Conservation (phyloP, 352 stramenopile species). For the Phytophthora syringae region DNA sequence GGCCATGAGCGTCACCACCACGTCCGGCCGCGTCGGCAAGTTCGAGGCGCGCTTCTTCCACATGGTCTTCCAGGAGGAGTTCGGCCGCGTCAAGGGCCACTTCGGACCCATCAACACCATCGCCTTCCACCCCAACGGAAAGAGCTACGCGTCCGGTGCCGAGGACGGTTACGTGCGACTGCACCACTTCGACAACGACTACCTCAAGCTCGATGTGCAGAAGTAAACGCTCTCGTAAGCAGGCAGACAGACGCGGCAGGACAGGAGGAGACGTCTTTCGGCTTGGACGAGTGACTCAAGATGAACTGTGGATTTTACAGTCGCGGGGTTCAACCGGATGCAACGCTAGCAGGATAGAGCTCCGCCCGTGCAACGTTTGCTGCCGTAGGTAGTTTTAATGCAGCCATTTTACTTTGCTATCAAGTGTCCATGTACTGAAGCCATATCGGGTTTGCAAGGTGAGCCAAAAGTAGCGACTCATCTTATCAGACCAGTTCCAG, state of each 20-base stretch:
- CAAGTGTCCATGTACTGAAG: slow-evolving; percentile 16
- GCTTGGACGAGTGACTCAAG: background rate
- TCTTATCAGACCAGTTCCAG: slow-evolving; percentile 31
- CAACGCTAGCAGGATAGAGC: slow-evolving; percentile 23
- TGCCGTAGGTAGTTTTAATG: slow-evolving; percentile 46
- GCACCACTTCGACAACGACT: slow-evolving; percentile 98
- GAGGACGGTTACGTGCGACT: slow-evolving; percentile 99
- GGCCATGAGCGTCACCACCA: slow-evolving; percentile 98
- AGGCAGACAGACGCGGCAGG: slow-evolving; percentile 8
- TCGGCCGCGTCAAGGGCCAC: slow-evolving; percentile 98
- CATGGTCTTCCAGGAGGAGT: slow-evolving; percentile 98
- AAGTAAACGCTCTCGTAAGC: slow-evolving; percentile 22
- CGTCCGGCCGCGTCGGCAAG: slow-evolving; percentile 92
- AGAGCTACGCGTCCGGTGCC: slow-evolving; percentile 97
- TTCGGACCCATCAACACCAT: slow-evolving; percentile 99
- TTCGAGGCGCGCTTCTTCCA: slow-evolving; percentile 99
- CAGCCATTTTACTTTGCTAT: slow-evolving; percentile 29
- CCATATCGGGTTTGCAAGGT: slow-evolving; percentile 32
- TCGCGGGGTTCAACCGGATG: slow-evolving; percentile 10
- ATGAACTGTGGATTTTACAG: slow-evolving; percentile 12
- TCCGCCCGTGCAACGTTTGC: slow-evolving; percentile 18
- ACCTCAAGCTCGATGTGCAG: slow-evolving; percentile 84
- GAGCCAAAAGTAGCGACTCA: slow-evolving; percentile 31
- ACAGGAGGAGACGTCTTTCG: background rate
- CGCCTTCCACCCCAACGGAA: slow-evolving; percentile 97